Conservation (phyloP, 2,329 filamentous ascomycete species). For the Cadophora sp. region DNA sequence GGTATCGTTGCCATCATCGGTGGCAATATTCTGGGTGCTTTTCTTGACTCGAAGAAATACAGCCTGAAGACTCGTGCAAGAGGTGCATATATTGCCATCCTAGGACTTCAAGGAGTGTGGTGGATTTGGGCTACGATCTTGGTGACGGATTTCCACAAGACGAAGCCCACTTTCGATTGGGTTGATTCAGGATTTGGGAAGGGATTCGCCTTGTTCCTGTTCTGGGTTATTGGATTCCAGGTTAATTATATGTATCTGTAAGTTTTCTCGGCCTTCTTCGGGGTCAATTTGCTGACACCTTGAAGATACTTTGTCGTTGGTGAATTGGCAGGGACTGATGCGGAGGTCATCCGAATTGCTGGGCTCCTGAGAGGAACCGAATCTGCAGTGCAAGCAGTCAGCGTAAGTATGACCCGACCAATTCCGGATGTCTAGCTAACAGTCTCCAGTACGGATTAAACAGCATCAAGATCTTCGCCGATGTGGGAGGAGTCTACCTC, state of each 20-base stretch:
- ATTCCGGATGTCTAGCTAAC: neutral
- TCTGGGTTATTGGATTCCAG: constrained; percentile 73
- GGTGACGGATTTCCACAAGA: constrained; percentile 64
- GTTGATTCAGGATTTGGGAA: constrained; percentile 65
- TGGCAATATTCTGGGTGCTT: constrained; percentile 67
- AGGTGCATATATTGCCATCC: constrained; percentile 38
- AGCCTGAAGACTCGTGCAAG: constrained; percentile 39
- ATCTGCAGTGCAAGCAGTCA: constrained; percentile 75
- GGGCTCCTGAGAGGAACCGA: constrained; percentile 73
- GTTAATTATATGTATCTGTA: constrained; percentile 76
- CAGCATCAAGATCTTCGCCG: constrained; percentile 65
- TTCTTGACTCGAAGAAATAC: constrained; percentile 37
- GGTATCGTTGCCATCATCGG: constrained; percentile 70
- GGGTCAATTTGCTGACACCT: neutral
- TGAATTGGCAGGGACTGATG: constrained; percentile 65
- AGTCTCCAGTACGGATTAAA: constrained; percentile 64
- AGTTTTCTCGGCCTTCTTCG: constrained; percentile 37
- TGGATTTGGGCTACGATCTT: constrained; percentile 76
- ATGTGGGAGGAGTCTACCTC: constrained; percentile 71
- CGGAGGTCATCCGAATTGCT: constrained; percentile 71
- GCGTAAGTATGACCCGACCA: constrained; percentile 47
- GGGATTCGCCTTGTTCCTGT: constrained; percentile 71
- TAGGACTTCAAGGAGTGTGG: constrained; percentile 67
- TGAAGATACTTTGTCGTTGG: constrained; percentile 72
- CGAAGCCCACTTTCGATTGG: constrained; percentile 72